phyloP scores from a whole-genome alignment of 129 eudicot species.

The Kitagawia praeruptora region DNA sequence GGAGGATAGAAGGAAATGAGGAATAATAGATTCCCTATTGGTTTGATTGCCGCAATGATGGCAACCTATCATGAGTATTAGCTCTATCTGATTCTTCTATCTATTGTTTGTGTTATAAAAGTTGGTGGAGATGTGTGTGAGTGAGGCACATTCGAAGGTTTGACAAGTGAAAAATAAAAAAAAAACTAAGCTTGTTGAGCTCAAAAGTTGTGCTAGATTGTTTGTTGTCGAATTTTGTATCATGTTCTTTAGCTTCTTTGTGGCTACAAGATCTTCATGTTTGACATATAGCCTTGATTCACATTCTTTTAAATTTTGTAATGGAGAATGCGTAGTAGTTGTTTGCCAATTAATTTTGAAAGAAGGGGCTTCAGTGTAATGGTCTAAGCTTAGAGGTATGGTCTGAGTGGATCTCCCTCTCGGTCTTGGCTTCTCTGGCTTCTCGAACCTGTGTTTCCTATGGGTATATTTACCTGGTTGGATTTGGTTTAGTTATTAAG shows the following conservation, averaged over 20 bases:
- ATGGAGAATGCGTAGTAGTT: too few species aligned
- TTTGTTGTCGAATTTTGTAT: not conserved
- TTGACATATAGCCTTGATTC: not conserved
- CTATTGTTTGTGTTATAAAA: not conserved
- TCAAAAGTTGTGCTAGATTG: conserved; percentile 18
- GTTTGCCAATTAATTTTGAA: too few species aligned
- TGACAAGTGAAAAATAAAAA: not conserved
- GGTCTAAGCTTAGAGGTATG: too few species aligned
- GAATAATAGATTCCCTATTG: not conserved
- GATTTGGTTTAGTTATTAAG: too few species aligned
- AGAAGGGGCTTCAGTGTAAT: too few species aligned
- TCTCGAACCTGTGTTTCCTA: too few species aligned
- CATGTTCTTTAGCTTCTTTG: conserved; percentile 1
- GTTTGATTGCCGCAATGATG: conserved; percentile 8
- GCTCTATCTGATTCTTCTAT: not conserved
- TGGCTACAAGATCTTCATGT: not conserved
- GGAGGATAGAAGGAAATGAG: not conserved
- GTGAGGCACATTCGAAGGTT: conserved; percentile 16
- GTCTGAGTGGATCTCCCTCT: too few species aligned
- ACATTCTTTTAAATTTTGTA: too few species aligned
- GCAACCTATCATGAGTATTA: not conserved
- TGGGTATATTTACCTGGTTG: too few species aligned
- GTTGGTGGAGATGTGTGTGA: not conserved
- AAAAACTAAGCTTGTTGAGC: conserved; percentile 5
- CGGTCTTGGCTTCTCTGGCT: too few species aligned